Conservation (phyloP, 305 asterid species). For the Salvia sclarea region DNA sequence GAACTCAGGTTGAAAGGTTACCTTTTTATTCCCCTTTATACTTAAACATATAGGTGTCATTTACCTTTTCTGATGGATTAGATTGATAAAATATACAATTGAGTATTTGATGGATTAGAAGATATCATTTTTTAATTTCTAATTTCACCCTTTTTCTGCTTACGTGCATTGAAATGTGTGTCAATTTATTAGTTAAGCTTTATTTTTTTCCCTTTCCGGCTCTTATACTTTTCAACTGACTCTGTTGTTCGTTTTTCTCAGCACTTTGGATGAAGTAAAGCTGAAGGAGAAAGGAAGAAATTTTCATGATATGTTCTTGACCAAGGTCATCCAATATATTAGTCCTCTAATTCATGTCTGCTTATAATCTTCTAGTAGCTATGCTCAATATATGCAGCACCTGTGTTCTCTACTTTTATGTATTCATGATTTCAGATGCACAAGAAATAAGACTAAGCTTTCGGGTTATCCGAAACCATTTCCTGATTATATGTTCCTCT, state of each 20-base stretch:
- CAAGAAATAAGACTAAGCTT: neutral
- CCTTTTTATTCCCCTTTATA: neutral
- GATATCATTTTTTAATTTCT: neutral
- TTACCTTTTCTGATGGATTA: no score
- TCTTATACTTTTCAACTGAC: constrained; percentile 22
- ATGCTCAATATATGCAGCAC: constrained; percentile 4
- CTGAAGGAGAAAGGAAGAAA: constrained; percentile 91
- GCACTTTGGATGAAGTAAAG: constrained; percentile 88
- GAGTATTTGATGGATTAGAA: neutral
- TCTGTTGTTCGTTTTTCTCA: constrained; percentile 39
- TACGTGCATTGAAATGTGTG: constrained; percentile 4
- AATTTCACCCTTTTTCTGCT: constrained; percentile 9
- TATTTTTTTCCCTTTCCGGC: neutral
- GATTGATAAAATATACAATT: neutral
- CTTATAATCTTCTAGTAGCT: constrained; percentile 14
- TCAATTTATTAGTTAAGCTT: neutral
- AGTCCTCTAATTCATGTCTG: constrained; percentile 10
- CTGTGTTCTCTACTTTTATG: neutral
- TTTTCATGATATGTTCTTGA: constrained; percentile 85
- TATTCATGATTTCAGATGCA: neutral
- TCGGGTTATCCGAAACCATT: neutral
- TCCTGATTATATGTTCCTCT: constrained; percentile 35
- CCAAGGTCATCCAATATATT: constrained; percentile 58
- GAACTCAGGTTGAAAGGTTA: constrained; percentile 67
- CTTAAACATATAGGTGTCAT: neutral